Conservation (phyloP, 2,329 filamentous ascomycete species). For the Epichloe sp. region DNA sequence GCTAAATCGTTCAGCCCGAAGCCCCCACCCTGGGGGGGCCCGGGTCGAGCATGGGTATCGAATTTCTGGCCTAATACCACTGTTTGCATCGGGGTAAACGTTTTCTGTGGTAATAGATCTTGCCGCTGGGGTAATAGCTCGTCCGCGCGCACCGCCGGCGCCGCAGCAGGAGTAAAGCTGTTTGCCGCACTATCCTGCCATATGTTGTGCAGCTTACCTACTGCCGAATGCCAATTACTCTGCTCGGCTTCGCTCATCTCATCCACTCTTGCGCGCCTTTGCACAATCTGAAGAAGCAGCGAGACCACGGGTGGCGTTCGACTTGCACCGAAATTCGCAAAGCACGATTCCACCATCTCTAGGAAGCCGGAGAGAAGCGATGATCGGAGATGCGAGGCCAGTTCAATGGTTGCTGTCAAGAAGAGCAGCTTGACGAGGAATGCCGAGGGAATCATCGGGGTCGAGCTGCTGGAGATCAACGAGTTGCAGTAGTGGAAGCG, state of each 20-base stretch:
- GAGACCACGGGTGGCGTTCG: conserved; percentile 22
- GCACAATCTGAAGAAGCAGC: conserved; percentile 21
- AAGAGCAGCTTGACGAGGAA: conserved; percentile 25
- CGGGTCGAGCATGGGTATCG: not conserved
- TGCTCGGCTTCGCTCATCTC: conserved; percentile 21
- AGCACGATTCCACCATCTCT: conserved; percentile 22
- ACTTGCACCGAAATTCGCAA: conserved; percentile 19
- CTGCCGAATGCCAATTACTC: conserved; percentile 17
- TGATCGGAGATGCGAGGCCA: conserved; percentile 19
- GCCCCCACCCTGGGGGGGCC: not conserved
- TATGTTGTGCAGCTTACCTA: conserved; percentile 13
- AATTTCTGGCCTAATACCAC: not conserved
- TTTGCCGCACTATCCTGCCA: conserved; percentile 1
- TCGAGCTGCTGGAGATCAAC: conserved; percentile 21
- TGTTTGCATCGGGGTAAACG: not conserved
- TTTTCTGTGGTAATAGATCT: not conserved
- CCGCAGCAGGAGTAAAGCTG: not conserved
- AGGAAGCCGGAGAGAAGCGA: conserved; percentile 24
- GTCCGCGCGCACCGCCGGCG: not conserved
- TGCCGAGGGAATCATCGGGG: conserved; percentile 21
- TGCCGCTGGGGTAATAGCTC: not conserved
- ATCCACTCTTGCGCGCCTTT: conserved; percentile 16
- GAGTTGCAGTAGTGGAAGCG: conserved; percentile 27
- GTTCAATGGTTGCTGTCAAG: conserved; percentile 21
- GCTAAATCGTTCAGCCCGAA: not conserved